Evolutionary conservation across 306 rosid species (phyloP).

Genomic region (Astragalus glycyphyllos): DNA sequence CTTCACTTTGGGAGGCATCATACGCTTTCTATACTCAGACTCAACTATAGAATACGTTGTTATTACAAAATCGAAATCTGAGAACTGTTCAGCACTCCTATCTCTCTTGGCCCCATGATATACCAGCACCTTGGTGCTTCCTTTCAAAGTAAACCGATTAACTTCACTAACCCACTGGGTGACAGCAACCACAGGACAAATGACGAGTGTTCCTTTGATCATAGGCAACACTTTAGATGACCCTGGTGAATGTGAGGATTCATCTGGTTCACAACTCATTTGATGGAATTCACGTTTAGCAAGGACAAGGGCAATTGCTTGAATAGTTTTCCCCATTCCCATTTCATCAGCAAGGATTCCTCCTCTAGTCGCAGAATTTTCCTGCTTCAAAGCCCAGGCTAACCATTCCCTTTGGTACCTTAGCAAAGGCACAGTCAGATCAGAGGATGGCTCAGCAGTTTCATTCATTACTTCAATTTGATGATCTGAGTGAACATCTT

Average conservation of each 20-base stretch:
- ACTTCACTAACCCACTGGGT: constrained; percentile 90
- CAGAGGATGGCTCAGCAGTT: constrained; percentile 72
- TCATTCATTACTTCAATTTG: constrained; percentile 64
- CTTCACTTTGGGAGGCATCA: constrained; percentile 83
- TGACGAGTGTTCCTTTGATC: constrained; percentile 77
- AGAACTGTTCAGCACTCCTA: constrained; percentile 55
- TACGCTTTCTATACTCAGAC: constrained; percentile 75
- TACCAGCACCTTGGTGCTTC: constrained; percentile 79
- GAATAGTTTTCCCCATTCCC: constrained; percentile 99
- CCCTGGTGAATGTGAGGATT: constrained; percentile 44
- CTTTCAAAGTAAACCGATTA: constrained; percentile 71
- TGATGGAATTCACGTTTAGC: constrained; percentile 60
- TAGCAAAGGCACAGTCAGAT: constrained; percentile 69
- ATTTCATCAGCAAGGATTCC: constrained; percentile 99
- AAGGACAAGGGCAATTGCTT: constrained; percentile 95
- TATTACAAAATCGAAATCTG: constrained; percentile 79
- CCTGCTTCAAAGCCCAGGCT: constrained; percentile 90
- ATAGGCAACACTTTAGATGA: constrained; percentile 57
- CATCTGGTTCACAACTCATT: constrained; percentile 46
- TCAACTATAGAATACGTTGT: constrained; percentile 84
- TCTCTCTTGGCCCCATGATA: constrained; percentile 85
- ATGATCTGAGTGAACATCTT: constrained; percentile 52
- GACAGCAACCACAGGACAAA: constrained; percentile 92
- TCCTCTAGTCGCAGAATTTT: constrained; percentile 64
- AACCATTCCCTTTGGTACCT: constrained; percentile 96